phyloP scores from a whole-genome alignment of 176 grass and related monocot species.

The Raddia distichophylla region DNA sequence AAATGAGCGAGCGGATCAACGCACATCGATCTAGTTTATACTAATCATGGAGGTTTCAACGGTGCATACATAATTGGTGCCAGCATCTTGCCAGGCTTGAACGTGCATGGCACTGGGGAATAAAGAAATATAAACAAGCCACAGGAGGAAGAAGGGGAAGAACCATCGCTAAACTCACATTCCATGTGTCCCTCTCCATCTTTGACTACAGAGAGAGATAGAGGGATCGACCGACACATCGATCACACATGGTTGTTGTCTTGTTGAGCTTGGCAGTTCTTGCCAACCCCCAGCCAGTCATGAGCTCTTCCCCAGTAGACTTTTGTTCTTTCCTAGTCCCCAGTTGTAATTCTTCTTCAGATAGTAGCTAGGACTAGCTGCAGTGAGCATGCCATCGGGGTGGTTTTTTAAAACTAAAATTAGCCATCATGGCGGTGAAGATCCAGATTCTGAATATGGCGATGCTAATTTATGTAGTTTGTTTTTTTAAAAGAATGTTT shows the following conservation, averaged over 20 bases:
- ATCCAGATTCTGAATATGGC: background rate
- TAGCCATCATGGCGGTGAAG: background rate
- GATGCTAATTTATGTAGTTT: background rate
- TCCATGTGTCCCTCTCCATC: constrained; percentile 19
- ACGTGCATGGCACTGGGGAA: constrained; percentile 6
- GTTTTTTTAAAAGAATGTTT: no score
- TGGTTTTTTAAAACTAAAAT: background rate
- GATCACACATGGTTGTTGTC: constrained; percentile 33
- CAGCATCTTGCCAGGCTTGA: constrained; percentile 49
- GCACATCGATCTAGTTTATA: background rate
- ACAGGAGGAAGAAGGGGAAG: background rate
- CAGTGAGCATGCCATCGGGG: no score
- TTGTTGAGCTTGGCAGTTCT: constrained; percentile 30
- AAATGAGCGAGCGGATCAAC: constrained; percentile 24
- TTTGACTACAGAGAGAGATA: constrained; percentile 6
- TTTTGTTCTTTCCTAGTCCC: background rate
- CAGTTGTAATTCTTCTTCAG: background rate
- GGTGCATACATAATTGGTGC: constrained; percentile 38
- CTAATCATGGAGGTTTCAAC: background rate
- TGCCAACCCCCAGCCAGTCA: no score
- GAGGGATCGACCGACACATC: constrained; percentile 40
- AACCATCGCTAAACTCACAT: constrained; percentile 8
- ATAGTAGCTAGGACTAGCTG: no score
- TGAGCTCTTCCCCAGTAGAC: no score
- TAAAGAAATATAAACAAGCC: constrained; percentile 30